These are phyloP conservation scores for Cutaneotrichosporon sp. DNA, from an alignment of 1,284 basidiomycete genomes.

Conservation along the genomic window DNA sequence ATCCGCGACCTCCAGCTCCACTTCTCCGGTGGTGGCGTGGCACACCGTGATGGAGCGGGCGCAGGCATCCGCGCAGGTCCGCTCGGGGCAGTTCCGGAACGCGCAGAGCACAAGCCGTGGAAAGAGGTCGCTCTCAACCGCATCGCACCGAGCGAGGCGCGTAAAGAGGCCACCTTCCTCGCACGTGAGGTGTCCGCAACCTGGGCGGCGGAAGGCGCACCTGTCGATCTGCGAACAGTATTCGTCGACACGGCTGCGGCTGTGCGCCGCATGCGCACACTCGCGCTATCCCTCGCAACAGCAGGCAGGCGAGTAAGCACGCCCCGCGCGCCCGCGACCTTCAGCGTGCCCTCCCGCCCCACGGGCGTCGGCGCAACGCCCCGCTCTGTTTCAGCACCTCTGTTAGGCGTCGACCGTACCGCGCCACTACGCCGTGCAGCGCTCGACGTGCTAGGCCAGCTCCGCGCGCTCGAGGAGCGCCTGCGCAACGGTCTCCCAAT, in stretches of 20 bases:
- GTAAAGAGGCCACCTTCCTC: constrained; percentile 34
- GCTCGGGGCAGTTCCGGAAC: constrained; percentile 37
- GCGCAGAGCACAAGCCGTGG: constrained; percentile 34
- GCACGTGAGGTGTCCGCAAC: constrained; percentile 1
- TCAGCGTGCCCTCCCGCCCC: constrained; percentile 45
- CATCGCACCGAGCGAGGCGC: constrained; percentile 33
- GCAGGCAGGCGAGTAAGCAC: constrained; percentile 11
- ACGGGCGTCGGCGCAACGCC: constrained; percentile 5
- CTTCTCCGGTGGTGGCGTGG: constrained; percentile 42
- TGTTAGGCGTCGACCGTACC: constrained; percentile 11
- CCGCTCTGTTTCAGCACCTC: constrained; percentile 6
- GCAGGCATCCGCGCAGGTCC: constrained; percentile 32
- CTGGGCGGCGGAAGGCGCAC: constrained; percentile 1
- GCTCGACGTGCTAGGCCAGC: constrained; percentile 43
- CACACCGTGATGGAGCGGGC: constrained; percentile 41
- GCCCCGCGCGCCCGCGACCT: constrained; percentile 8
- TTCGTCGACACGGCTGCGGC: constrained; percentile 36
- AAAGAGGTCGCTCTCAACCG: constrained; percentile 44
- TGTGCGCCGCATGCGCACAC: constrained; percentile 36
- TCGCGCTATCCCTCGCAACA: constrained; percentile 31
- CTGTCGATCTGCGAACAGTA: constrained; percentile 14
- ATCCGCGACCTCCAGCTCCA: constrained; percentile 51
- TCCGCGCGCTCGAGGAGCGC: constrained; percentile 46
- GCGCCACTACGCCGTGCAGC: constrained; percentile 35
- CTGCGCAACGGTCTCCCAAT: constrained; percentile 26